These are phyloP conservation scores for Pseudofabraea citricarpa DNA, from an alignment of 2,329 filamentous ascomycete species.

Conservation along the genomic window DNA sequence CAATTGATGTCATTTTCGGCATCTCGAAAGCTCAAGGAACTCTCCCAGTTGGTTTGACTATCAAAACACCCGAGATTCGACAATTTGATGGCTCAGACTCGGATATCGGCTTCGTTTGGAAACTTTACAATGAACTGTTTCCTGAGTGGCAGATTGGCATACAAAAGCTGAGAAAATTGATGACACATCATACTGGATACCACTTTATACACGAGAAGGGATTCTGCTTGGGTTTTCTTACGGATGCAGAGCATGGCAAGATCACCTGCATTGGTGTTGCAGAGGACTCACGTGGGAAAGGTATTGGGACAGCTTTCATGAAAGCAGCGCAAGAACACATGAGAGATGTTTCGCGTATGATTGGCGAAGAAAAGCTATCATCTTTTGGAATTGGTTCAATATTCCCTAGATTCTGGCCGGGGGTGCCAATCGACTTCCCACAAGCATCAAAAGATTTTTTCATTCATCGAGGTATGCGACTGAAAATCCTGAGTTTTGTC, in stretches of 20 bases:
- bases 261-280: conserved; percentile 34
- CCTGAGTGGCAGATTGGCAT: conserved; percentile 30
- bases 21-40: conserved; percentile 21
- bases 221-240: conserved; percentile 33
- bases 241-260: conserved; percentile 19
- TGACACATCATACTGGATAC: conserved; percentile 23
- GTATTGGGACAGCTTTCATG: conserved; percentile 33
- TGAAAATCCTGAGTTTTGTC: conserved; percentile 11
- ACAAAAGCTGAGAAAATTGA: conserved; percentile 22
- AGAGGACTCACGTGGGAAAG: conserved; percentile 28
- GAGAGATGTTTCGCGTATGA: conserved; percentile 22
- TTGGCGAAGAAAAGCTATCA: conserved; percentile 10
- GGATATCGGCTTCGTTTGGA: conserved; percentile 27
- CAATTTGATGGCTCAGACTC: conserved; percentile 13
- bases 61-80: conserved; percentile 12
- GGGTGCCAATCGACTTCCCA: conserved; percentile 34
- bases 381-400: conserved; percentile 24
- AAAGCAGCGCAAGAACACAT: conserved; percentile 23
- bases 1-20: conserved; percentile 35
- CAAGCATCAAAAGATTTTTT: conserved; percentile 31
- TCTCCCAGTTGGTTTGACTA: conserved; percentile 29
- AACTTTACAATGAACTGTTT: conserved; percentile 32
- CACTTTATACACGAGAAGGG: conserved; percentile 34
- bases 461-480: conserved; percentile 32
- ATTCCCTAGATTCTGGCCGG: conserved; percentile 42